Conservation (phyloP, 2,329 filamentous ascomycete species). For the Paecilomyces sp. region DNA sequence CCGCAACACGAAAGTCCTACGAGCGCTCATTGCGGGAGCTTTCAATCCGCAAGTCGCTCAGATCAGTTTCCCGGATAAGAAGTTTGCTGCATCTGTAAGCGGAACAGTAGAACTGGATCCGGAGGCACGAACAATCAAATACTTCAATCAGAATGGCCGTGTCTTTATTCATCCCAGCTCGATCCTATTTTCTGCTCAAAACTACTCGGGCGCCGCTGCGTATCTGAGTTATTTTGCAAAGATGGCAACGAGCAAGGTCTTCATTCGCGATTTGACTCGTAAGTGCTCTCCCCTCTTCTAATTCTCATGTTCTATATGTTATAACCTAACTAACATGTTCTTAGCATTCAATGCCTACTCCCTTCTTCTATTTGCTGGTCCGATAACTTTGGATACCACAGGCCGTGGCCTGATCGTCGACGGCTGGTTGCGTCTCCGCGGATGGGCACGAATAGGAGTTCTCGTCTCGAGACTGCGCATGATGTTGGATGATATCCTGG, state of each 20-base stretch:
- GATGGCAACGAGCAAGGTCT: slow-evolving; percentile 87
- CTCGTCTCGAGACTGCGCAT: slow-evolving; percentile 73
- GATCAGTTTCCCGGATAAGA: slow-evolving; percentile 92
- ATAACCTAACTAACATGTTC: not conserved
- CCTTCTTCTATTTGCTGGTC: slow-evolving; percentile 78
- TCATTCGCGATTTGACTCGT: slow-evolving; percentile 85
- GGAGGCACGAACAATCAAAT: slow-evolving; percentile 85
- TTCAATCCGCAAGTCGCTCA: slow-evolving; percentile 82
- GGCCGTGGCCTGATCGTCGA: slow-evolving; percentile 85
- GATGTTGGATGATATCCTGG: slow-evolving; percentile 81
- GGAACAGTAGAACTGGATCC: slow-evolving; percentile 91
- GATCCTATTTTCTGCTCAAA: slow-evolving; percentile 75
- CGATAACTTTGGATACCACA: slow-evolving; percentile 77
- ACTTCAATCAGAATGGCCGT: slow-evolving; percentile 76
- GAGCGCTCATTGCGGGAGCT: slow-evolving; percentile 64
- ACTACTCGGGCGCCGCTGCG: slow-evolving; percentile 64
- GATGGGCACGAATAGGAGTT: slow-evolving; percentile 93
- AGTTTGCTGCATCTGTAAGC: slow-evolving; percentile 78
- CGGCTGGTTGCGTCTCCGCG: slow-evolving; percentile 77
- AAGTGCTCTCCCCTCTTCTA: slow-evolving; percentile 31
- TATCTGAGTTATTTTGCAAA: slow-evolving; percentile 90
- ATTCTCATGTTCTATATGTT: slow-evolving; percentile 1
- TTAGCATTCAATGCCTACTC: slow-evolving; percentile 77
- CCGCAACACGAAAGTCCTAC: slow-evolving; percentile 47
- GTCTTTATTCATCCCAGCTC: slow-evolving; percentile 92